Conservation (phyloP, 768 basidiomycete species). For the Amanita inopinata region DNA sequence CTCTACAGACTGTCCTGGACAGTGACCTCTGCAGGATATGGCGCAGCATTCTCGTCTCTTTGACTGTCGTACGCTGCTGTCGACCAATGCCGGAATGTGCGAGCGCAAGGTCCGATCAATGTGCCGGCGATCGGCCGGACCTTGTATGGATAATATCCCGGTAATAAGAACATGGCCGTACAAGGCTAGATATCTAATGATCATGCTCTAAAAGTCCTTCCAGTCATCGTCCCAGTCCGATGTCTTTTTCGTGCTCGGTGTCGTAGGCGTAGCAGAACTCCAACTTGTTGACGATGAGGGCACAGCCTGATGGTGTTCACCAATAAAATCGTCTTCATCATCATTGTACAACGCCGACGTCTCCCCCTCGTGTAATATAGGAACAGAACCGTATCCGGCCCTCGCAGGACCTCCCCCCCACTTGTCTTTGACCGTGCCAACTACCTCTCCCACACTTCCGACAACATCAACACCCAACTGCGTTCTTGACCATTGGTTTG, state of each 20-base stretch:
- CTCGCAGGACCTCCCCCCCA: slow-evolving; percentile 47
- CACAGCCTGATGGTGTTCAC: slow-evolving; percentile 27
- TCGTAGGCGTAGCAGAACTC: slow-evolving; percentile 9
- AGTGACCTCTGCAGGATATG: slow-evolving; percentile 12
- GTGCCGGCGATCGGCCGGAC: slow-evolving; percentile 25
- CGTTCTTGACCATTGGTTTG: slow-evolving; percentile 69
- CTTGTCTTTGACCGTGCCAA: slow-evolving; percentile 51
- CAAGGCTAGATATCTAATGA: too few relatives aligned
- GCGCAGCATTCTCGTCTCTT: slow-evolving; percentile 9
- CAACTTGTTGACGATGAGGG: slow-evolving; percentile 7
- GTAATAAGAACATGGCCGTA: too few relatives aligned
- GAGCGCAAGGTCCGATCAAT: slow-evolving; percentile 18
- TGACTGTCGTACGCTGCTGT: too few relatives aligned
- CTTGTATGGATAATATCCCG: slow-evolving; percentile 11
- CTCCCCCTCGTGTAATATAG: slow-evolving; percentile 40
- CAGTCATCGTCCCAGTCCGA: slow-evolving; percentile 73
- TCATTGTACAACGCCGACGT: slow-evolving; percentile 55
- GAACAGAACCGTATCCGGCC: slow-evolving; percentile 39
- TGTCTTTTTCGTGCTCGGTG: slow-evolving; percentile 30
- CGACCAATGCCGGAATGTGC: not conserved
- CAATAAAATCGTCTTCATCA: slow-evolving; percentile 61
- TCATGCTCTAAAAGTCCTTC: slow-evolving; percentile 76
- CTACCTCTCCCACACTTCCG: slow-evolving; percentile 61
- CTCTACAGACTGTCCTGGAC: slow-evolving; percentile 10
- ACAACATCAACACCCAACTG: slow-evolving; percentile 83